A percentile compares a stretch with the other conserved stretches of the same genome.
Evolutionary conservation across 2,329 filamentous ascomycete genomes (phyloP).

Genomic region (Coniella vitis): DNA sequence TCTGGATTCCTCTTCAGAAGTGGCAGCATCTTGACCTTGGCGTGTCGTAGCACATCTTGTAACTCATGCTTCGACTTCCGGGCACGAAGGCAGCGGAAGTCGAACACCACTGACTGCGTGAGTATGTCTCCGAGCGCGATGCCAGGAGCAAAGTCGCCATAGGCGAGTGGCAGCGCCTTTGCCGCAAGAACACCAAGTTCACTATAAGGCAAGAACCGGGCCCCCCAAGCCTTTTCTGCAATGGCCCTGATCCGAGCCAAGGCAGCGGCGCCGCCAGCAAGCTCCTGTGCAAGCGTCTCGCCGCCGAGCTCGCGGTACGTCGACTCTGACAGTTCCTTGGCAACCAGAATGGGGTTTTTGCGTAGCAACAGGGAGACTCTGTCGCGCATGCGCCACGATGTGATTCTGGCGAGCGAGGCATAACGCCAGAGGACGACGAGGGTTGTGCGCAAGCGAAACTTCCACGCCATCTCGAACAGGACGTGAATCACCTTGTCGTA

Average conservation of each 20-base stretch:
- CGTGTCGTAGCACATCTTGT: neutral
- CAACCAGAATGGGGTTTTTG: neutral
- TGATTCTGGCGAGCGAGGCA: conserved; percentile 22
- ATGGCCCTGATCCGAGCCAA: conserved; percentile 1
- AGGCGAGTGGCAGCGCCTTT: conserved; percentile 6
- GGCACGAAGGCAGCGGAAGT: neutral
- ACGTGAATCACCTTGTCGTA: conserved; percentile 29
- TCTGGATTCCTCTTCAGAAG: neutral
- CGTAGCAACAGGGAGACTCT: conserved; percentile 14
- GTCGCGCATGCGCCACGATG: conserved; percentile 24
- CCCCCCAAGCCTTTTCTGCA: neutral
- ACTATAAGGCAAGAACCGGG: neutral
- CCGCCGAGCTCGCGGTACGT: conserved; percentile 3
- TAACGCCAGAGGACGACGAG: conserved; percentile 28
- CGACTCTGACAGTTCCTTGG: neutral
- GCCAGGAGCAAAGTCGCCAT: neutral
- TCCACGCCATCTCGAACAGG: conserved; percentile 32
- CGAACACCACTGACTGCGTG: conserved; percentile 1
- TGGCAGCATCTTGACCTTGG: neutral
- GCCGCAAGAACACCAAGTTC: conserved; percentile 3
- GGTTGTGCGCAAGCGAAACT: conserved; percentile 25
- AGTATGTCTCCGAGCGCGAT: conserved; percentile 2
- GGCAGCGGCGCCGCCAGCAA: conserved; percentile 6
- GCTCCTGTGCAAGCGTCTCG: conserved; percentile 9
- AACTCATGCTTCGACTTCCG: neutral